Evolutionary conservation across 2,329 filamentous ascomycete genomes (phyloP), one percentile per base, ranked within the genome.

Genomic region (Alternaria ventricosa): DNA sequence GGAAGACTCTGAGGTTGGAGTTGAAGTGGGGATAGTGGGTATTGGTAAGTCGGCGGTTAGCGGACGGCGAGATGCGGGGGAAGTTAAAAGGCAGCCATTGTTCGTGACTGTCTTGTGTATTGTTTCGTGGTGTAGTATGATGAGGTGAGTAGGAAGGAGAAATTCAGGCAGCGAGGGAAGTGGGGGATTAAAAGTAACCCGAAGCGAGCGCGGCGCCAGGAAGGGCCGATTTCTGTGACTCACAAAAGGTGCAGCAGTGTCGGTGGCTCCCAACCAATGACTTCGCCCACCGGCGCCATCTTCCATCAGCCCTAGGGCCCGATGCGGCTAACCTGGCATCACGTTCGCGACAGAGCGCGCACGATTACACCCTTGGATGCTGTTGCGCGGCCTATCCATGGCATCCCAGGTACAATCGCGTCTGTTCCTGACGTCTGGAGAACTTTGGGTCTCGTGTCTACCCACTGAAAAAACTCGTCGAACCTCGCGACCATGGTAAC

Each of bases 41-140:
- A 60, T 69, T 49, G 44, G 69, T 70, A 60, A 77, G 75, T 69
- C 74, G 72, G 71, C 71, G 43, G 56, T 66, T 60, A 66, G 74
- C 58, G 64, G 74, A 76, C 73, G 43, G 66, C 28, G 63, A 65
- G 72, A 54, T 59, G 66, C 65, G 71, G 65, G 71, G 66, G 64
- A 66, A 70, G 61, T 71, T 77, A 81, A 66, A 78, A 80, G 77
- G 70, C 78, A 78, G 78, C 78, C 79, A 81, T 81, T 79, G 45
- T 56, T 75, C 41, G 58, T 73, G 73, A 74, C 72, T 78, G 75
- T 78, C 75, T 75, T 69, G 50, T 64, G 55, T 71, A 54, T 73
- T 27, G 64, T 45, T 60, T 61, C 60, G 65, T 69, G 61, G 58
- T 64, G 70, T 65, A 64, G 66, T 63, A 50, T 69, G 67, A 57